Percentiles rank a stretch among this genome's conserved stretches.
These are phyloP conservation scores for Trichosporon sp. DNA, from an alignment of 1,284 basidiomycete species.

Conservation along the genomic window DNA sequence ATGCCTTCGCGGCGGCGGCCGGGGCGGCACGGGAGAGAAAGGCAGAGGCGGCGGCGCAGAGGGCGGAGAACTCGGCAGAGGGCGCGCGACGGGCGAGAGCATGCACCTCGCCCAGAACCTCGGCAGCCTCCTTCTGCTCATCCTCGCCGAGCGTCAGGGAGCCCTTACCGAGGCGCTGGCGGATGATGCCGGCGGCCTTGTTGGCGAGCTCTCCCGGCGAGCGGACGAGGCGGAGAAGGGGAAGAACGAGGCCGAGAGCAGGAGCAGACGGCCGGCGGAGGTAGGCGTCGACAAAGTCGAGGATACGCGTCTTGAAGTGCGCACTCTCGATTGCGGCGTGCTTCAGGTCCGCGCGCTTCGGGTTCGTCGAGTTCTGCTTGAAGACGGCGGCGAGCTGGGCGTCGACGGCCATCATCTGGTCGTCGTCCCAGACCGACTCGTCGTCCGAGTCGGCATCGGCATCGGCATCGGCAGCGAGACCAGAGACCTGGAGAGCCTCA, in stretches of 20 bases:
- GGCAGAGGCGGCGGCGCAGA: slow-evolving; percentile 70
- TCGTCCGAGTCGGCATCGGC: slow-evolving; percentile 47
- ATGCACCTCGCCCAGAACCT: slow-evolving; percentile 71
- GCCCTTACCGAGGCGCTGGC: slow-evolving; percentile 70
- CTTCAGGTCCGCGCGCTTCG: slow-evolving; percentile 60
- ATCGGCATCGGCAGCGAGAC: slow-evolving; percentile 57
- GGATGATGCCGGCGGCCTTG: slow-evolving; percentile 78
- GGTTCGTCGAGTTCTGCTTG: slow-evolving; percentile 61
- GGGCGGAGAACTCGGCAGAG: slow-evolving; percentile 67
- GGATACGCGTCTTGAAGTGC: slow-evolving; percentile 91
- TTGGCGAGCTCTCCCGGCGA: slow-evolving; percentile 72
- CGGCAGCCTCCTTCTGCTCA: slow-evolving; percentile 56
- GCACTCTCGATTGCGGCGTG: slow-evolving; percentile 66
- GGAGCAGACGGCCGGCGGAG: slow-evolving; percentile 74
- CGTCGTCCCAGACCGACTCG: slow-evolving; percentile 84
- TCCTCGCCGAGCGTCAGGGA: slow-evolving; percentile 58
- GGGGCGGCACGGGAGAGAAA: slow-evolving; percentile 69
- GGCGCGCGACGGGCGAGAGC: slow-evolving; percentile 67
- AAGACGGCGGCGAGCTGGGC: slow-evolving; percentile 90
- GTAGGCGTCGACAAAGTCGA: slow-evolving; percentile 86
- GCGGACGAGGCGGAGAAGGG: slow-evolving; percentile 73
- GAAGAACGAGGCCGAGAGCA: slow-evolving; percentile 69
- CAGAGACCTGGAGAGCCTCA: slow-evolving; percentile 74
- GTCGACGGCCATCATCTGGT: slow-evolving; percentile 96
- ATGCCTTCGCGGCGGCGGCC: slow-evolving; percentile 55